phyloP scores from a whole-genome alignment of 2,329 filamentous ascomycete genomes.

The Xenosphaeropsis pyriputrescens region DNA sequence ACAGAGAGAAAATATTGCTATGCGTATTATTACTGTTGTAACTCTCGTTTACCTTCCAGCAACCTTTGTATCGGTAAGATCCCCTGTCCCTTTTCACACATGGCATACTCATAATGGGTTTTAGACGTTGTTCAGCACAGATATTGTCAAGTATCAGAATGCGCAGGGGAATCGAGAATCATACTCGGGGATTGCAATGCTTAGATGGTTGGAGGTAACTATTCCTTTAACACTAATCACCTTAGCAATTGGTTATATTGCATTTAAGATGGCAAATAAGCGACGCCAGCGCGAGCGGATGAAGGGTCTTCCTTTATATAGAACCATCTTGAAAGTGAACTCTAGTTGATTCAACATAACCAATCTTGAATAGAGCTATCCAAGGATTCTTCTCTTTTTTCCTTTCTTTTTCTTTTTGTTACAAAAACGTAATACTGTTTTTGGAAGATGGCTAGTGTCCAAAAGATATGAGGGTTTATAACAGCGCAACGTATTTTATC shows the following conservation, averaged over 20 bases:
- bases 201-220: constrained; percentile 21
- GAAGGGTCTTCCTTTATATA: too few relatives aligned
- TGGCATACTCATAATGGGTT: not conserved
- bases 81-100: not conserved
- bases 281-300: too few relatives aligned
- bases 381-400: too few relatives aligned
- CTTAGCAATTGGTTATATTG: constrained; percentile 4
- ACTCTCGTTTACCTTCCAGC: constrained; percentile 20
- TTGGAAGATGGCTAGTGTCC: too few relatives aligned
- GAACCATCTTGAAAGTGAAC: too few relatives aligned
- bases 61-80: constrained; percentile 20
- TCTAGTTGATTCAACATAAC: too few relatives aligned
- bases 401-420: too few relatives aligned
- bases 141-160: constrained; percentile 21
- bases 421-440: too few relatives aligned
- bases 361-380: too few relatives aligned
- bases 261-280: too few relatives aligned
- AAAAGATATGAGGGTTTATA: too few relatives aligned
- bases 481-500: too few relatives aligned
- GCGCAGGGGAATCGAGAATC: constrained; percentile 10
- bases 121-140: constrained; percentile 24
- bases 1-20: constrained; percentile 17
- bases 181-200: constrained; percentile 17
- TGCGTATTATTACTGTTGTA: constrained; percentile 20
- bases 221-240: constrained; percentile 21